A percentile compares a stretch with the other conserved stretches of the same genome.
These are phyloP conservation scores for Malassezia japonica DNA, from an alignment of 1,284 basidiomycete species.

Conservation along the genomic window DNA sequence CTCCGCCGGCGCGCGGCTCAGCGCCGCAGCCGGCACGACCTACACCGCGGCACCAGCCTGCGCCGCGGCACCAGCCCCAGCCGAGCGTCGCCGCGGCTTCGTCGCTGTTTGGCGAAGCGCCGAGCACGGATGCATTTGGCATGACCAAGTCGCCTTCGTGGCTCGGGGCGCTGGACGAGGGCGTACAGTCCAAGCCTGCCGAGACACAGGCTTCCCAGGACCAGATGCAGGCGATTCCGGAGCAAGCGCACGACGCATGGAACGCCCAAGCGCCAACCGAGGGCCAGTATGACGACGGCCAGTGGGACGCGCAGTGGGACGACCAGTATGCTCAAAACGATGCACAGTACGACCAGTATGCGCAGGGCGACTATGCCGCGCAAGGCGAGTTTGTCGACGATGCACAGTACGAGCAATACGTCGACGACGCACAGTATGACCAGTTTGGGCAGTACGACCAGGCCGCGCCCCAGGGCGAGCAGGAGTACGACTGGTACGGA, in stretches of 20 bases:
- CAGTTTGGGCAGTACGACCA: not conserved
- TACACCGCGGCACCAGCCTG: not conserved
- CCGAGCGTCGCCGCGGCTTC: conserved; percentile 5
- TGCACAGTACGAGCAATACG: conserved; percentile 10
- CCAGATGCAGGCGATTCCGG: not conserved
- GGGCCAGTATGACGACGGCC: conserved; percentile 4
- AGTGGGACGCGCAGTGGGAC: conserved; percentile 9
- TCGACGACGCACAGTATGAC: conserved; percentile 3
- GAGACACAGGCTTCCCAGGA: not conserved
- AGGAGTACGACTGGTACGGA: conserved; percentile 12
- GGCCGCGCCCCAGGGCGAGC: conserved; percentile 5
- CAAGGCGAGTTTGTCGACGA: conserved; percentile 16
- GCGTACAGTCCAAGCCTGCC: not conserved
- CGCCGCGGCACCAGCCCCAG: conserved; percentile 4
- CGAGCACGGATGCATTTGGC: not conserved
- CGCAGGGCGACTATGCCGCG: not conserved
- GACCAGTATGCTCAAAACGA: conserved; percentile 3
- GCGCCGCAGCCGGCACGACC: not conserved
- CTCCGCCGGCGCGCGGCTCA: not conserved
- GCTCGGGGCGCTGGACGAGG: not conserved
- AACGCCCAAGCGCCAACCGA: not conserved
- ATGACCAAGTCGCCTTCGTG: conserved; percentile 2
- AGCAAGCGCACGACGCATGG: not conserved
- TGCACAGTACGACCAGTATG: not conserved
- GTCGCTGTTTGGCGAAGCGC: conserved; percentile 6